Evolutionary conservation across 2,329 filamentous ascomycete genomes (phyloP).

Genomic region (Colletotrichum viniferum): DNA sequence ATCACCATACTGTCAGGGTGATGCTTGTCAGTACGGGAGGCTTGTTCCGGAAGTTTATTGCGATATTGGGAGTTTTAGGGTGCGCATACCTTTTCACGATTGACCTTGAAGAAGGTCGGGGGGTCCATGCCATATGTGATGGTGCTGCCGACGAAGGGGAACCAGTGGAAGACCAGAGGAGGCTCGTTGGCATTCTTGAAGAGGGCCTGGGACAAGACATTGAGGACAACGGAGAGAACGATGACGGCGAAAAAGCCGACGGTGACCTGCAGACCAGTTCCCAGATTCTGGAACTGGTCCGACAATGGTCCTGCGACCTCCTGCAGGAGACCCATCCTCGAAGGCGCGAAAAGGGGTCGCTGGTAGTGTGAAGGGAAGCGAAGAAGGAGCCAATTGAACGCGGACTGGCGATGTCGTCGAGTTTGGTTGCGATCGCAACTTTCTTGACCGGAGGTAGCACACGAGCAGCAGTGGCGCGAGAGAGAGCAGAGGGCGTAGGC

Average conservation of each 20-base stretch:
- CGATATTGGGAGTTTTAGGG: background rate
- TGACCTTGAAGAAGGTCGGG: constrained; percentile 81
- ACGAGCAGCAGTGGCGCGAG: background rate
- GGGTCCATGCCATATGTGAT: constrained; percentile 95
- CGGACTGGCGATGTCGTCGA: background rate
- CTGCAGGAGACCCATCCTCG: constrained; percentile 60
- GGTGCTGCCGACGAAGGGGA: constrained; percentile 87
- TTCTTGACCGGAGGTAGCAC: background rate
- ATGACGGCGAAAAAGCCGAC: constrained; percentile 49
- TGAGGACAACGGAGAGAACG: constrained; percentile 69
- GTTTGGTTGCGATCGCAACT: background rate
- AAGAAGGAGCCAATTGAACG: background rate
- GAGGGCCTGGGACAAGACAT: constrained; percentile 80
- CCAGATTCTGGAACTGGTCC: constrained; percentile 54
- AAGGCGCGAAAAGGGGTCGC: constrained; percentile 19
- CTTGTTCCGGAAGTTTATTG: background rate
- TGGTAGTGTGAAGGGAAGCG: background rate
- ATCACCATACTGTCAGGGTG: constrained; percentile 72
- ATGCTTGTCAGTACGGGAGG: background rate
- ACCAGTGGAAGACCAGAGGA: constrained; percentile 80
- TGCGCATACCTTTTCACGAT: constrained; percentile 71
- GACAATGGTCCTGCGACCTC: constrained; percentile 54
- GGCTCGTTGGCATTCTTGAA: constrained; percentile 84
- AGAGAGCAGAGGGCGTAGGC: background rate
- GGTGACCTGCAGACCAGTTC: constrained; percentile 51